Conservation (phyloP, 2,329 filamentous ascomycete species). For the Amylocarpus encephaloides region DNA sequence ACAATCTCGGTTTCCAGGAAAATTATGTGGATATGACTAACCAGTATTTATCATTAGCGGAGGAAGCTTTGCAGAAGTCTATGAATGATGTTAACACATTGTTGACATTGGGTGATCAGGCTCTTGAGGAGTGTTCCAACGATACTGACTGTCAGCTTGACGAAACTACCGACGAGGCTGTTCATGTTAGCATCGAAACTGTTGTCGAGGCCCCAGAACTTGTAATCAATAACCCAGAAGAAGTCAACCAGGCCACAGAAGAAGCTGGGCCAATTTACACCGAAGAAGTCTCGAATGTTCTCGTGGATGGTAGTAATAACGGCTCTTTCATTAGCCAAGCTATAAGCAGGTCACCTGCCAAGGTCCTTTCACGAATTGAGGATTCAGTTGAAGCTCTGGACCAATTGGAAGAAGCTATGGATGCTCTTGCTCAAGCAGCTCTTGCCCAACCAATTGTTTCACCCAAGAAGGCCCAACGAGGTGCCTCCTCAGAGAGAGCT, state of each 20-base stretch:
- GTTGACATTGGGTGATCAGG: not conserved
- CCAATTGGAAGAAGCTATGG: slow-evolving; percentile 54
- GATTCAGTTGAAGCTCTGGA: slow-evolving; percentile 59
- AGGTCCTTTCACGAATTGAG: slow-evolving; percentile 46
- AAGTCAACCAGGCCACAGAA: slow-evolving; percentile 23
- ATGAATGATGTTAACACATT: slow-evolving; percentile 1
- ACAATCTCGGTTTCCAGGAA: slow-evolving; percentile 3
- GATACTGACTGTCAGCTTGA: no score
- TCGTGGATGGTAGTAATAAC: slow-evolving; percentile 17
- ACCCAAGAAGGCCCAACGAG: slow-evolving; percentile 14
- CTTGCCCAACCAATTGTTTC: slow-evolving; percentile 22
- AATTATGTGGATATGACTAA: slow-evolving; percentile 15
- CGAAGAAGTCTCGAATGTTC: slow-evolving; percentile 3
- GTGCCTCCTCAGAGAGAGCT: slow-evolving; percentile 1
- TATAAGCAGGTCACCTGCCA: slow-evolving; percentile 33
- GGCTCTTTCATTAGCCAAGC: slow-evolving; percentile 35
- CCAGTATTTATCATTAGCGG: slow-evolving; percentile 21
- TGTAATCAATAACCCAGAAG: slow-evolving; percentile 6
- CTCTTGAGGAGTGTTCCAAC: not conserved
- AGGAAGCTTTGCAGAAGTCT: slow-evolving; percentile 16
- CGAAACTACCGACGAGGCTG: no score
- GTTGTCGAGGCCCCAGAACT: not conserved
- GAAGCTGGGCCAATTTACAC: slow-evolving; percentile 23
- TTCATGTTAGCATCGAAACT: no score
- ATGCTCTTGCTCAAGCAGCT: slow-evolving; percentile 33